Percentiles rank a stretch among this genome's conserved stretches.
Conservation (phyloP, 1,139 yeast species). For the Taphrina confusa region DNA sequence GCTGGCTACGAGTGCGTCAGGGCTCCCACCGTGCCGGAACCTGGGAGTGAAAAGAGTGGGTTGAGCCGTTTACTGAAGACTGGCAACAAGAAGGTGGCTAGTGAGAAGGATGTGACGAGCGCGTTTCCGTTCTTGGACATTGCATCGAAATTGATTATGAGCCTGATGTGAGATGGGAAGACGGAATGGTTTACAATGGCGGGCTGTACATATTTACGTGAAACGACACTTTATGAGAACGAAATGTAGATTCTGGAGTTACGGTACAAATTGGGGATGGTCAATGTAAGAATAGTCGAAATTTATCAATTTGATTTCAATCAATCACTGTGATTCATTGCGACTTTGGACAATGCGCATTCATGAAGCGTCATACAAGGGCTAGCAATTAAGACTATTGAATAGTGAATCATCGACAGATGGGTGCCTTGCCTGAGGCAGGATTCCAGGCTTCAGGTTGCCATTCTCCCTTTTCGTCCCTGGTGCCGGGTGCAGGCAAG, state of each 20-base stretch:
- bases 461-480: constrained; percentile 33
- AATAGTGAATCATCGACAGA: constrained; percentile 9
- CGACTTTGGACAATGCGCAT: too few species aligned
- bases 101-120: constrained; percentile 35
- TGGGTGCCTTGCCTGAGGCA: background rate
- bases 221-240: too few species aligned
- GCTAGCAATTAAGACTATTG: too few species aligned
- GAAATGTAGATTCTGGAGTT: too few species aligned
- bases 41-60: constrained; percentile 15
- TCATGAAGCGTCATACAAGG: too few species aligned
- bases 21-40: background rate
- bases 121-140: constrained; percentile 38
- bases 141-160: constrained; percentile 34
- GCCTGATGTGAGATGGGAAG: constrained; percentile 24
- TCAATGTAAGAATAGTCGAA: background rate
- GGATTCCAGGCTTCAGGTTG: constrained; percentile 31
- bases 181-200: background rate
- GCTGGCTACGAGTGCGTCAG: constrained; percentile 61
- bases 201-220: too few species aligned
- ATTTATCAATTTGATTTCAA: too few species aligned
- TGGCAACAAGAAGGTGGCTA: constrained; percentile 36
- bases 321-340: too few species aligned
- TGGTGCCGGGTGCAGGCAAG: constrained; percentile 27
- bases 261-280: too few species aligned
- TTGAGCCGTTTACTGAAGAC: constrained; percentile 15